These are phyloP conservation scores for Botrytis hyacinthi DNA, from an alignment of 2,329 filamentous ascomycete genomes.

Conservation along the genomic window DNA sequence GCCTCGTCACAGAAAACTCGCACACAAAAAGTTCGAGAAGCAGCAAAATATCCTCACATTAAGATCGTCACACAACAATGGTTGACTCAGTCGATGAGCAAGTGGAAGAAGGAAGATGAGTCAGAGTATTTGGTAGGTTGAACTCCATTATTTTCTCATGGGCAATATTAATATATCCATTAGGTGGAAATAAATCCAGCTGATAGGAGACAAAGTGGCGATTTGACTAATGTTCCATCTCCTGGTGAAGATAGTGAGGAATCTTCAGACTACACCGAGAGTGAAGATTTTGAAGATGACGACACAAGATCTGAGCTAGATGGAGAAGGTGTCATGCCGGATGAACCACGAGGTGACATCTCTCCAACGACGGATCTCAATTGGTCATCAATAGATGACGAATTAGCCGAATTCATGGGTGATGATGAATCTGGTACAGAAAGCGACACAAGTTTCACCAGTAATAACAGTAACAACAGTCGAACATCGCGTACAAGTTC, in stretches of 20 bases:
- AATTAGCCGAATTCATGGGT: constrained; percentile 72
- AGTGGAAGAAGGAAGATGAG: constrained; percentile 81
- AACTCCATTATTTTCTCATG: neutral
- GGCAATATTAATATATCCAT: constrained; percentile 7
- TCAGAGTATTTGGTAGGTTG: constrained; percentile 46
- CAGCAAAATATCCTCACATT: constrained; percentile 73
- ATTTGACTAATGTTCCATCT: constrained; percentile 47
- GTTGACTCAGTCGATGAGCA: constrained; percentile 79
- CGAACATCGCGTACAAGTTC: constrained; percentile 29
- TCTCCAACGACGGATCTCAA: constrained; percentile 59
- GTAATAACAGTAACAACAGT: constrained; percentile 27
- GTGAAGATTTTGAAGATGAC: constrained; percentile 39
- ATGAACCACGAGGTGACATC: constrained; percentile 49
- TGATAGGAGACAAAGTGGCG: constrained; percentile 46
- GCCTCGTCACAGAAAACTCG: constrained; percentile 68
- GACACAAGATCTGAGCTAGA: constrained; percentile 43
- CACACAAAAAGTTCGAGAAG: constrained; percentile 88
- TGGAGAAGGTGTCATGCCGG: constrained; percentile 49
- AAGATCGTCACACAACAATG: constrained; percentile 91
- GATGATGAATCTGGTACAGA: constrained; percentile 52
- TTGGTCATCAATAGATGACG: constrained; percentile 65
- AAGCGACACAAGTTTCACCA: constrained; percentile 28
- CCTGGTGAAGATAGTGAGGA: constrained; percentile 42
- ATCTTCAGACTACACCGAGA: constrained; percentile 38
- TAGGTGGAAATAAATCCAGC: constrained; percentile 68